phyloP scores from a whole-genome alignment of 2,329 filamentous ascomycete genomes.

The Hypocrella siamensis region DNA sequence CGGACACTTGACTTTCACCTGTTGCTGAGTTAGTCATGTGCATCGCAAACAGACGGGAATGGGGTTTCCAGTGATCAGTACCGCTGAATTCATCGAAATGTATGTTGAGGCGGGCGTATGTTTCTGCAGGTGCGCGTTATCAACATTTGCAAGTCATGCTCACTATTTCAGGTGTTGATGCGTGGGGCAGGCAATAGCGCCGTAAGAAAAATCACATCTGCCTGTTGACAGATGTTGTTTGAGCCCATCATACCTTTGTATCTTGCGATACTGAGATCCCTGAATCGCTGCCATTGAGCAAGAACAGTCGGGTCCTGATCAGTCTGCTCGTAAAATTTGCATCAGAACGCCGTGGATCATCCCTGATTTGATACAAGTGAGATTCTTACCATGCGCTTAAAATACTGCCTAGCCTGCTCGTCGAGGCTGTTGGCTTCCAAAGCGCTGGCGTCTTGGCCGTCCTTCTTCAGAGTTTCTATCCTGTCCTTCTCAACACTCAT shows the following conservation, averaged over 20 bases:
- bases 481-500: conserved; percentile 50
- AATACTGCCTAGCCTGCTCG: conserved; percentile 59
- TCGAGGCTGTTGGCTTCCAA: conserved; percentile 45
- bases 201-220: too few relatives aligned
- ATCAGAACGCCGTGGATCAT: neutral
- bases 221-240: too few relatives aligned
- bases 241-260: conserved; percentile 30
- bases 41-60: neutral
- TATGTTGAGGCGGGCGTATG: conserved; percentile 57
- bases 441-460: conserved; percentile 30
- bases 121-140: conserved; percentile 18
- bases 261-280: conserved; percentile 49
- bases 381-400: conserved; percentile 42
- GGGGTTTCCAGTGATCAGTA: conserved; percentile 4
- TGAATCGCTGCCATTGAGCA: conserved; percentile 48
- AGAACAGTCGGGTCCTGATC: conserved; percentile 46
- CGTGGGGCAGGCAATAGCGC: too few relatives aligned
- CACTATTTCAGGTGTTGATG: too few relatives aligned
- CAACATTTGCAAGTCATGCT: neutral
- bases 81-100: conserved; percentile 49
- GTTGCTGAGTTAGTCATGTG: conserved; percentile 10
- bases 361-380: neutral
- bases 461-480: conserved; percentile 40
- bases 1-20: conserved; percentile 58
- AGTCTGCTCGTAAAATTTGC: conserved; percentile 20